Base-by-base conservation (phyloP, 768 basidiomycete genomes). In the Mrakia gelida region DNA sequence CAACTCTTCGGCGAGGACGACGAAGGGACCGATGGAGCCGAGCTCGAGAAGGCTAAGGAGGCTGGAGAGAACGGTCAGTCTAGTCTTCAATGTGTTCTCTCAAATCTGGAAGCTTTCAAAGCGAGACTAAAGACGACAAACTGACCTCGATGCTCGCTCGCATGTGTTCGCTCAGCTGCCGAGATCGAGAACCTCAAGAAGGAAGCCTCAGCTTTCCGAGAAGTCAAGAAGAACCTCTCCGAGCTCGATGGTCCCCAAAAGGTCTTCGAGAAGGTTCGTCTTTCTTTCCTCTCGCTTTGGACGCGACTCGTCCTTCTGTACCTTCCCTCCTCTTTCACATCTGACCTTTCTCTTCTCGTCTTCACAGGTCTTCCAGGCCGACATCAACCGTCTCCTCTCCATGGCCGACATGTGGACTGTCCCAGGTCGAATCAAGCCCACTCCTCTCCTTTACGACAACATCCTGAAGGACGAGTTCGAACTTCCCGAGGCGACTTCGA, bases 341-440 rank as follows among this genome's bases (percentile, higher is more conserved):
- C 49, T 16, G 15, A 52, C 49, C 21, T 76, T 38, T 56, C 11
- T 32, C 67, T n/a, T 56, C 68, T 16, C 26, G 30, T 65, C 72
- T 62, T 30, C 34, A 34, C 81, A 97, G 95, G 92, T 97, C 26
- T 99, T 95, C 87, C 88, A 90, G 75, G 84, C 88, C 2, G 97
- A 99, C 81, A 94, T 98, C 81, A 88, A 88, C 72, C 94, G 96
- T 76, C 87, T 99, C 0, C 87, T 99, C 43, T 89, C 88, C 26
- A 99, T 99, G 97, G 85, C 89, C 21, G 97, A 98, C 81, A 98
- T 99, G 95, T 99, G 97, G 97, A 90, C 90, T 45, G 83, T 83
- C 21, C 80, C 81, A 10, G 89, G 91, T 9, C 89, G 96, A 59
- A 89, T 90, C n/a, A 91, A 91, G 73, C 97, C 97, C 1, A 89